These are phyloP conservation scores for Martiniozyma asiatica DNA, from an alignment of 1,139 yeast species.

Conservation along the genomic window DNA sequence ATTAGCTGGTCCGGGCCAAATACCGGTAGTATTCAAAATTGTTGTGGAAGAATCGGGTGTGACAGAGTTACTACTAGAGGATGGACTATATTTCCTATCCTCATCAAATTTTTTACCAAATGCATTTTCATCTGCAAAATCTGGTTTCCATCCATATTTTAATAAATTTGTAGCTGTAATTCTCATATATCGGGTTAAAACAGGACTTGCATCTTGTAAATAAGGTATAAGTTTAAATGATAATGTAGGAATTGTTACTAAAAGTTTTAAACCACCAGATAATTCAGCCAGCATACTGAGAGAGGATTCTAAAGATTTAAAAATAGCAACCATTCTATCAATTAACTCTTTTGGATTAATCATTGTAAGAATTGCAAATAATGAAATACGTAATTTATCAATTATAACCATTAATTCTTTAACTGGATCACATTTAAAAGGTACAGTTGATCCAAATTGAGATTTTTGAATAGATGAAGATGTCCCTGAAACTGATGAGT, in stretches of 20 bases:
- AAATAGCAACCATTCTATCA: constrained; percentile 19
- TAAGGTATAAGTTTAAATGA: constrained; percentile 9
- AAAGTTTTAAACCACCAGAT: constrained; percentile 29
- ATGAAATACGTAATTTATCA: constrained; percentile 24
- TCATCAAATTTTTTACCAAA: constrained; percentile 6
- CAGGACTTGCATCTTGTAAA: constrained; percentile 13
- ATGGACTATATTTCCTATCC: not conserved
- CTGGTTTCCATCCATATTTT: not conserved
- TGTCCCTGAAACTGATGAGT: not conserved
- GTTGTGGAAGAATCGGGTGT: too few species aligned
- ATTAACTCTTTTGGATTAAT: constrained; percentile 29
- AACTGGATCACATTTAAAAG: too few species aligned
- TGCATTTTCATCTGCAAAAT: not conserved
- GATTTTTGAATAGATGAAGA: not conserved
- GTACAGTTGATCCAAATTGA: too few species aligned
- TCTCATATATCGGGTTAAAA: constrained; percentile 6
- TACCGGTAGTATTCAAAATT: too few species aligned
- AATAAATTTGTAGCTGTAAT: constrained; percentile 2
- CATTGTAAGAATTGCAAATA: constrained; percentile 32
- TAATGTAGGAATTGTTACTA: constrained; percentile 14
- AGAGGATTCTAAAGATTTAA: constrained; percentile 22
- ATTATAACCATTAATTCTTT: not conserved
- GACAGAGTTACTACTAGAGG: not conserved
- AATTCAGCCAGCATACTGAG: constrained; percentile 16
- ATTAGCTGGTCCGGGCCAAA: too few species aligned